Evolutionary conservation across 108 stramenopile genomes (phyloP).

Genomic region (Cyclotella sp.): DNA sequence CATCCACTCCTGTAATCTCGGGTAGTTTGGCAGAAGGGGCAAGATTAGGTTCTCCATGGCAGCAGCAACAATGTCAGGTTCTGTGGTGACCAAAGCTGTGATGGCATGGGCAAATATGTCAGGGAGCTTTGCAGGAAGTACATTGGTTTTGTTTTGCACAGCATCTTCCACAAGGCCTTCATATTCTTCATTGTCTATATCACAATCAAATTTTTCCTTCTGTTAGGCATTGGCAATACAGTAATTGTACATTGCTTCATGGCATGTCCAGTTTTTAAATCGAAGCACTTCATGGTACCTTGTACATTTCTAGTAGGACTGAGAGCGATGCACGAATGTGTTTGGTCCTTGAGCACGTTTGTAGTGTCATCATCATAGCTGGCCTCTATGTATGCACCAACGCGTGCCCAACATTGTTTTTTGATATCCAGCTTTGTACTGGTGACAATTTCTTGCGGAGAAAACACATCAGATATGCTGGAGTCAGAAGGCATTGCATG

Average conservation of each 20-base stretch:
- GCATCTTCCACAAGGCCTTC: neutral
- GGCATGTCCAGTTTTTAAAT: too few relatives aligned
- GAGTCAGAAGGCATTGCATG: constrained; percentile 32
- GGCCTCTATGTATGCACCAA: too few relatives aligned
- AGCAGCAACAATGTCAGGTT: too few relatives aligned
- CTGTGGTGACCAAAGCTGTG: too few relatives aligned
- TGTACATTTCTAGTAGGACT: too few relatives aligned
- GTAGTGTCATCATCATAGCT: neutral
- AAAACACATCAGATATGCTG: constrained; percentile 10
- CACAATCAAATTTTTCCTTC: neutral
- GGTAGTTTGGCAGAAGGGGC: neutral
- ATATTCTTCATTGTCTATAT: neutral
- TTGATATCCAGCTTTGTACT: neutral
- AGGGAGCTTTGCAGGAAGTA: too few relatives aligned
- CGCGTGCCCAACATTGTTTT: neutral
- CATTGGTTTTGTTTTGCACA: too few relatives aligned
- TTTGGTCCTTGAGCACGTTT: constrained; percentile 4
- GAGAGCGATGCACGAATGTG: neutral
- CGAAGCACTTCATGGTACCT: too few relatives aligned
- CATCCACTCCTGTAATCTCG: neutral
- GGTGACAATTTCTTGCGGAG: neutral
- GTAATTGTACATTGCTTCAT: too few relatives aligned
- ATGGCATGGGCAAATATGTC: too few relatives aligned
- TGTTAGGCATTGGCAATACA: neutral
- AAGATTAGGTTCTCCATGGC: constrained; percentile 2